Conservation (phyloP, 805 yeast genomes). For the Schwanniomyces pseudopolymorphus region DNA sequence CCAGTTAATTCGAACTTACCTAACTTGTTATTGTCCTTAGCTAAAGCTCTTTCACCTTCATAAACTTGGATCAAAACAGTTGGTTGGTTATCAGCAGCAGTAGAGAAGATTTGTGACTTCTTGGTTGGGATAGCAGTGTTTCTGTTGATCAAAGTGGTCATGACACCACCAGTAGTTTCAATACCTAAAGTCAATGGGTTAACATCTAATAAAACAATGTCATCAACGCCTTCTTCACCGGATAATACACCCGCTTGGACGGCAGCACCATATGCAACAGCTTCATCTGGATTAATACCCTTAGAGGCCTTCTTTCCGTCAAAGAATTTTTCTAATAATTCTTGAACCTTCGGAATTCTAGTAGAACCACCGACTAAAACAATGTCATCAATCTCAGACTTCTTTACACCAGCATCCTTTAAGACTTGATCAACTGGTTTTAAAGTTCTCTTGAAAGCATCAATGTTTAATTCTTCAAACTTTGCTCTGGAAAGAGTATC, state of each 20-base stretch:
- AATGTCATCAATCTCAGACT: slow-evolving; percentile 46
- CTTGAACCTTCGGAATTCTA: slow-evolving; percentile 51
- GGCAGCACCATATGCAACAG: slow-evolving; percentile 73
- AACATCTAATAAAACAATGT: slow-evolving; percentile 92
- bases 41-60: slow-evolving; percentile 99
- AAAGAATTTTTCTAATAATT: slow-evolving; percentile 45
- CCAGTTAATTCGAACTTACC: slow-evolving; percentile 99
- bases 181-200: slow-evolving; percentile 99
- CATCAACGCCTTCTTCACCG: slow-evolving; percentile 95
- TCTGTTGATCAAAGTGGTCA: slow-evolving; percentile 98
- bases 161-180: slow-evolving; percentile 99
- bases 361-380: slow-evolving; percentile 52
- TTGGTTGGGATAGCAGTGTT: slow-evolving; percentile 99
- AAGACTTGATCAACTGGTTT: slow-evolving; percentile 48
- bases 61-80: slow-evolving; percentile 98
- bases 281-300: slow-evolving; percentile 52
- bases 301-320: slow-evolving; percentile 57
- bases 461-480: slow-evolving; percentile 48
- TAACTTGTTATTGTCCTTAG: slow-evolving; percentile 93
- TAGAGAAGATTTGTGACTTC: slow-evolving; percentile 98
- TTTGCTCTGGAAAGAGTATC: slow-evolving; percentile 48
- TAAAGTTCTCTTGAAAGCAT: slow-evolving; percentile 45
- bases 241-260: slow-evolving; percentile 99
- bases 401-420: slow-evolving; percentile 45
- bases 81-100: slow-evolving; percentile 98